Conservation (phyloP, 768 basidiomycete genomes). For the Pulveroboletus ravenelii region DNA sequence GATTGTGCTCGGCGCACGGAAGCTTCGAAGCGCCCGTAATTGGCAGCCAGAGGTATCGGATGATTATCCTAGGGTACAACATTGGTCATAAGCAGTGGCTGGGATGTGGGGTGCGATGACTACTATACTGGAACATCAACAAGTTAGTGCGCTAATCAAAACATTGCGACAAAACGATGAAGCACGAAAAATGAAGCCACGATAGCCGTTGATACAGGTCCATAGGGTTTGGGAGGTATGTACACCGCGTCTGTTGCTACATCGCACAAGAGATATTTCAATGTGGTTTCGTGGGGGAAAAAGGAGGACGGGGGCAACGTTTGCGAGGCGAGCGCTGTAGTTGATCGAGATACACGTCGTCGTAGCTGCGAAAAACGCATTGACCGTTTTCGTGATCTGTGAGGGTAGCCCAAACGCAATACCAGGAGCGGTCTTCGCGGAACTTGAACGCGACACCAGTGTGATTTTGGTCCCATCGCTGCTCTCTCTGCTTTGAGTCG, state of each 20-base stretch:
- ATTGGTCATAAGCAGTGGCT: slow-evolving; percentile 2
- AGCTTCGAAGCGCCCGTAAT: not conserved
- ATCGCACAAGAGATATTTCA: slow-evolving; percentile 7
- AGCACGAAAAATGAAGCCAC: not conserved
- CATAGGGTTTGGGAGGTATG: slow-evolving; percentile 2
- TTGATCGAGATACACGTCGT: slow-evolving; percentile 53
- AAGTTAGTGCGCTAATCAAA: slow-evolving; percentile 14
- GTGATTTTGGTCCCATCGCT: slow-evolving; percentile 35
- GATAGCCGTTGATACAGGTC: slow-evolving; percentile 15
- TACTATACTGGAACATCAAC: slow-evolving; percentile 6
- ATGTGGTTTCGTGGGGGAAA: slow-evolving; percentile 22
- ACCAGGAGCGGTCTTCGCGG: slow-evolving; percentile 45
- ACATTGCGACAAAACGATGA: slow-evolving; percentile 3
- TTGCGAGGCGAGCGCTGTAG: slow-evolving; percentile 41
- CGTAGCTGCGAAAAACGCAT: slow-evolving; percentile 54
- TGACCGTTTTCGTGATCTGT: slow-evolving; percentile 45
- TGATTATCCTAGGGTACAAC: slow-evolving; percentile 7
- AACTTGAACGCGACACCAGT: slow-evolving; percentile 52
- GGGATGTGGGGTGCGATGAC: slow-evolving; percentile 6
- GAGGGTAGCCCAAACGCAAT: slow-evolving; percentile 62
- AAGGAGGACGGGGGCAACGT: slow-evolving; percentile 21
- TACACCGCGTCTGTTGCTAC: slow-evolving; percentile 13
- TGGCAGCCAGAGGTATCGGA: slow-evolving; percentile 3
- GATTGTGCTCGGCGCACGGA: not conserved
- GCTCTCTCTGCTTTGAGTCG: slow-evolving; percentile 31